Evolutionary conservation across 192 early-diverging fungal genomes (phyloP).

Genomic region (Chytriomyces confervae): DNA sequence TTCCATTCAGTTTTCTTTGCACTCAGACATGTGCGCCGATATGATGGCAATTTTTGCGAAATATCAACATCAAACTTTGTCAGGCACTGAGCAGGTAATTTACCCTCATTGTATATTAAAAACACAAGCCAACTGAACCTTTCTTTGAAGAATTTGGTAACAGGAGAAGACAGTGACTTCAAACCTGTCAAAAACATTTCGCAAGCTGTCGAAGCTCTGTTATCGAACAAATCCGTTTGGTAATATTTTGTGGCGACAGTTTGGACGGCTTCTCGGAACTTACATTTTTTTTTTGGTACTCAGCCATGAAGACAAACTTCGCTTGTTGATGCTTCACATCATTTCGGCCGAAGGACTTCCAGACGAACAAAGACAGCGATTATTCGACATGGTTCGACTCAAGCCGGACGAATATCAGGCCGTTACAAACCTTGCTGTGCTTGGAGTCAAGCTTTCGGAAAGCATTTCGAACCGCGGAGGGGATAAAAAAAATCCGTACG

Average conservation of each 20-base stretch:
- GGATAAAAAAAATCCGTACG: slow-evolving; percentile 32
- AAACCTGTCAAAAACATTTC: slow-evolving; percentile 36
- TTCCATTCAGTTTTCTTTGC: slow-evolving; percentile 63
- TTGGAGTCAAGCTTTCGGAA: slow-evolving; percentile 73
- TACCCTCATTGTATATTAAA: slow-evolving; percentile 6
- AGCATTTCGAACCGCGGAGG: slow-evolving; percentile 47
- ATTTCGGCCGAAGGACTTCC: slow-evolving; percentile 73
- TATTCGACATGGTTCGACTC: slow-evolving; percentile 70
- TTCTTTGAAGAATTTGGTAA: slow-evolving; percentile 63
- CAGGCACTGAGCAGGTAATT: slow-evolving; percentile 69
- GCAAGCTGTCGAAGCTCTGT: not conserved
- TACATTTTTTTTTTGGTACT: not conserved
- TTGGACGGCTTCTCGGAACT: not conserved
- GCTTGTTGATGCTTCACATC: slow-evolving; percentile 77
- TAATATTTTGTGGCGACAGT: not conserved
- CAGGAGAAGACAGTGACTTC: slow-evolving; percentile 73
- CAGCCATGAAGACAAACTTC: slow-evolving; percentile 75
- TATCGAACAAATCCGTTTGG: slow-evolving; percentile 20
- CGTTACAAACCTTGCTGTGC: slow-evolving; percentile 70
- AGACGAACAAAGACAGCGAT: slow-evolving; percentile 68
- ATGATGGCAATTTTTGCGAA: slow-evolving; percentile 71
- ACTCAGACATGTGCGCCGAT: slow-evolving; percentile 75
- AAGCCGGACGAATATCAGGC: slow-evolving; percentile 72
- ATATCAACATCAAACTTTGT: slow-evolving; percentile 64
- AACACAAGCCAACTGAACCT: not conserved